Conservation (phyloP, 75 land plant species). For the Selaginella moellendorffii region DNA sequence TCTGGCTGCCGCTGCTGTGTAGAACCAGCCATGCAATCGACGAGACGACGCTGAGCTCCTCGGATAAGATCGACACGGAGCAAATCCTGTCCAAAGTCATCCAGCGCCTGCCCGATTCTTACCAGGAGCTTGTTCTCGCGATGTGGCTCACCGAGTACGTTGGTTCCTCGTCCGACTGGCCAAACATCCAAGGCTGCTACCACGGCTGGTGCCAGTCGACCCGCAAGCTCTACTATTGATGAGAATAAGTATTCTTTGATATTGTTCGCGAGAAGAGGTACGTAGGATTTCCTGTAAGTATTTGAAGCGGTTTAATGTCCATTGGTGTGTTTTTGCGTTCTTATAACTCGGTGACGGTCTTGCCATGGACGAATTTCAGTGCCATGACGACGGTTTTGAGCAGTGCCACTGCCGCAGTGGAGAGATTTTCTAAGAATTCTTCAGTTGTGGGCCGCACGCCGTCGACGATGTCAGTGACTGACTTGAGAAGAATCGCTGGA, state of each 20-base stretch:
- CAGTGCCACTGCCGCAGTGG: conserved; percentile 51
- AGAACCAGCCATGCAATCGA: neutral
- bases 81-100: neutral
- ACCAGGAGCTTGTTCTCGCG: neutral
- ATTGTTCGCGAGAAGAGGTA: too few species aligned
- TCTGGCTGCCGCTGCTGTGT: neutral
- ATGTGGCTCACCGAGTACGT: neutral
- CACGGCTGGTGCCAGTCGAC: neutral
- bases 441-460: conserved; percentile 78
- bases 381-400: conserved; percentile 33
- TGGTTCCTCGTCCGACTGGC: neutral
- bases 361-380: conserved; percentile 68
- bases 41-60: neutral
- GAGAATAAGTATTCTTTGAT: neutral
- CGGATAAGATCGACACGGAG: neutral
- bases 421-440: conserved; percentile 80
- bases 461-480: conserved; percentile 88
- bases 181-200: neutral
- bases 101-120: neutral
- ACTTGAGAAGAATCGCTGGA: conserved; percentile 69
- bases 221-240: neutral
- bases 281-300: too few species aligned
- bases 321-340: neutral
- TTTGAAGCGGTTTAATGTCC: too few species aligned
- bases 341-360: conserved; percentile 42